phyloP scores from a whole-genome alignment of 1,284 basidiomycete species.

The Vanrija sp. region DNA sequence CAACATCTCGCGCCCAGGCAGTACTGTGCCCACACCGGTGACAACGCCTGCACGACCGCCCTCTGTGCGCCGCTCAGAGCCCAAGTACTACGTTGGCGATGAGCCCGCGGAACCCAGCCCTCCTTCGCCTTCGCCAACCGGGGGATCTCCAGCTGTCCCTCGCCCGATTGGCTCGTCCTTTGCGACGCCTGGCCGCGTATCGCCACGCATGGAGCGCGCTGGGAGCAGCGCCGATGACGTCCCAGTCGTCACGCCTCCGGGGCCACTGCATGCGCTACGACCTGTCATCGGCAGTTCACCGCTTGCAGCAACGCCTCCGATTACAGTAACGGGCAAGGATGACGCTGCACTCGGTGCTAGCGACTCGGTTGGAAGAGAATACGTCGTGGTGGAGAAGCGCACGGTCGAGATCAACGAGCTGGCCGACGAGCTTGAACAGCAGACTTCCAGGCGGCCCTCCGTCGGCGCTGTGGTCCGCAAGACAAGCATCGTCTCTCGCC shows the following conservation, averaged over 20 bases:
- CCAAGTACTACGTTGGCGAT: conserved; percentile 45
- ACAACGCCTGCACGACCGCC: conserved; percentile 3
- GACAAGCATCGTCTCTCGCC: conserved; percentile 39
- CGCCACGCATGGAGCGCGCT: conserved; percentile 7
- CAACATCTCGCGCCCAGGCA: conserved; percentile 4
- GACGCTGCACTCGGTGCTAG: conserved; percentile 35
- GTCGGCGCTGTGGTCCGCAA: conserved; percentile 39
- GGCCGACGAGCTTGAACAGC: conserved; percentile 53
- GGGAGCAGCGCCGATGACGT: conserved; percentile 32
- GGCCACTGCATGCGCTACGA: conserved; percentile 2
- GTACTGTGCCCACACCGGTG: conserved; percentile 8
- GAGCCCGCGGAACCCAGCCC: conserved; percentile 13
- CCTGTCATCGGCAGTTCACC: conserved; percentile 37
- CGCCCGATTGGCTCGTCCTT: conserved; percentile 24
- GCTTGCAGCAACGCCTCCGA: conserved; percentile 40
- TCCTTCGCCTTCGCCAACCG: conserved; percentile 3
- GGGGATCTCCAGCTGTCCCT: conserved; percentile 15
- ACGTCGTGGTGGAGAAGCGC: conserved; percentile 58
- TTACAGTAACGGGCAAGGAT: conserved; percentile 41
- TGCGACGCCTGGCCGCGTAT: conserved; percentile 13
- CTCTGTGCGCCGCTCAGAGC: conserved; percentile 30
- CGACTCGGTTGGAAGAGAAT: conserved; percentile 48
- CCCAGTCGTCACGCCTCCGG: conserved; percentile 32
- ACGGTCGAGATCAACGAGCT: conserved; percentile 57
- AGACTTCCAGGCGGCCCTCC: conserved; percentile 37